Base-by-base conservation (phyloP, 2,329 filamentous ascomycete genomes). In the Ophiostoma australiae region DNA sequence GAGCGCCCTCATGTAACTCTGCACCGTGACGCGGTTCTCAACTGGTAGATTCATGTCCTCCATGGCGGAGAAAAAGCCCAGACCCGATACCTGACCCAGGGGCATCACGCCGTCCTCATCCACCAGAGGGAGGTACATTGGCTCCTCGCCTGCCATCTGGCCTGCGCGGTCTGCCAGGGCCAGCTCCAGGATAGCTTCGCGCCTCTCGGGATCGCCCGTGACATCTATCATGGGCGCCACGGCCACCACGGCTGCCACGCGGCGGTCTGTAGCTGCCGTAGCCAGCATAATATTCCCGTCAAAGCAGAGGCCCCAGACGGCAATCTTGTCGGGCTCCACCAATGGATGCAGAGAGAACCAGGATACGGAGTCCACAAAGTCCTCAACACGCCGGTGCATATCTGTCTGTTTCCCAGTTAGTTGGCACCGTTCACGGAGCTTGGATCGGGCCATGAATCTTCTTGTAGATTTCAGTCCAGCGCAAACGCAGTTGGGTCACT, bases 401-500 rank as follows among this genome's bases (percentile, higher is more conserved):
- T 48, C 44, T 48, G 44, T 48, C 44, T 48, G 44, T 48, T 48
- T n/a, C 44, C 44, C 44, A 48, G 44, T 48, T 48, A 48, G 44
- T 17, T 48, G 44, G 17, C 17, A n/a, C 44, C 4, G 44, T 20
- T 7, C 41, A 44, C 44, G 44, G 44, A 17, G 44, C 44, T n/a
- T 20, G 44, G 44, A 20, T 3, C 44, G 17, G 17, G 20, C 6
- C 17, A 20, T 48, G 44, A n/a, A 48, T 48, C 17, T 48, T n/a
- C 44, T 7, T n/a, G 6, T 48, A 48, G 44, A 48, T 48, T 17
- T n/a, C 20, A 17, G 11, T n/a, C 17, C 44, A n/a, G 17, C 44
- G 20, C 6, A 48, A n/a, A 7, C 44, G 17, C 44, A 48, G 11
- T 20, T 10, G 44, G 17, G 44, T 6, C 44, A 48, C 44, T n/a